A percentile compares a stretch with the other conserved stretches of the same genome.
Conservation (phyloP, 495 filamentous ascomycete genomes). For the Aspergillus heteromorphus region DNA sequence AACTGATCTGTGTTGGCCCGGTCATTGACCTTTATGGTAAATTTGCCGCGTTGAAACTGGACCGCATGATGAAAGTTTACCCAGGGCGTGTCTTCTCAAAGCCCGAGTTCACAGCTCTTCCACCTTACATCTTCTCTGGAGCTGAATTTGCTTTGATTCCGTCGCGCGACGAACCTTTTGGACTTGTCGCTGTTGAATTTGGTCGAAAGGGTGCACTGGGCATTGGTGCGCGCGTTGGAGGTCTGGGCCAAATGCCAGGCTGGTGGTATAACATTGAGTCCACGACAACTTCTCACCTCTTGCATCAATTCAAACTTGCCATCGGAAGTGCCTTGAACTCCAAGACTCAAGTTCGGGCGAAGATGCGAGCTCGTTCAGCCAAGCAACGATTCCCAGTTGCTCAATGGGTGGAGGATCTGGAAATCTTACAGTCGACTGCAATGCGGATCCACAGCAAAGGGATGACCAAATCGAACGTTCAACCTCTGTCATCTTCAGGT, state of each 20-base stretch:
- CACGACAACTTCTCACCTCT: slow-evolving; percentile 60
- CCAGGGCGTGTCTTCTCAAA: slow-evolving; percentile 73
- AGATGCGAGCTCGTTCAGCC: slow-evolving; percentile 72
- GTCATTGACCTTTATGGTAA: slow-evolving; percentile 76
- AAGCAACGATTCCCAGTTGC: slow-evolving; percentile 73
- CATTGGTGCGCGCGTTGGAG: slow-evolving; percentile 62
- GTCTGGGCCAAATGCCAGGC: slow-evolving; percentile 75
- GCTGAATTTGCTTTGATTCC: slow-evolving; percentile 77
- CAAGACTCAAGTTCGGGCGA: slow-evolving; percentile 49
- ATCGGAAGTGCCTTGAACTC: slow-evolving; percentile 63
- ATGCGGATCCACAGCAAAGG: slow-evolving; percentile 45
- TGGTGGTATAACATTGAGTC: slow-evolving; percentile 70
- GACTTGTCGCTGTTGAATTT: slow-evolving; percentile 77
- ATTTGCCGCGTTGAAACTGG: slow-evolving; percentile 70
- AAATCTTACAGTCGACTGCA: slow-evolving; percentile 53
- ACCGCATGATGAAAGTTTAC: slow-evolving; percentile 66
- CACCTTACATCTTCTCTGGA: slow-evolving; percentile 71
- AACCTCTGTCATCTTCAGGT: slow-evolving; percentile 26
- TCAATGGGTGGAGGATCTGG: slow-evolving; percentile 60
- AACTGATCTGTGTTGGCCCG: slow-evolving; percentile 67
- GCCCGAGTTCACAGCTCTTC: slow-evolving; percentile 70
- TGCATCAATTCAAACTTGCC: slow-evolving; percentile 67
- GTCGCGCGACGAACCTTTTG: slow-evolving; percentile 75
- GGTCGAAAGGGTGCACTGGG: slow-evolving; percentile 73
- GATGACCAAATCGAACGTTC: slow-evolving; percentile 28